These are phyloP conservation scores for Calonectria honghensis DNA, from an alignment of 2,329 filamentous ascomycete species.

Conservation along the genomic window DNA sequence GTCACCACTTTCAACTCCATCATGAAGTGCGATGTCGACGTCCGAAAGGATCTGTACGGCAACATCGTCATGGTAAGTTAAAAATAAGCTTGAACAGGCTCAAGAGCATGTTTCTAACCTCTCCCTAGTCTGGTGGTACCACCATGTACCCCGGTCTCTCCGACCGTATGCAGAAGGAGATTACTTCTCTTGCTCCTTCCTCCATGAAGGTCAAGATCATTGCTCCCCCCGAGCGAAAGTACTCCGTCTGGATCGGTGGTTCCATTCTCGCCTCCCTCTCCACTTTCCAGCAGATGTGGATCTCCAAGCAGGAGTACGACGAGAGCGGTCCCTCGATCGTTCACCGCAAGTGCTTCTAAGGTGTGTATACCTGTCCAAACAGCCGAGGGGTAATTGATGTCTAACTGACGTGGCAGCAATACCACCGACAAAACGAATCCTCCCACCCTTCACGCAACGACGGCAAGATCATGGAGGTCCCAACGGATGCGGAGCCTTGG, in stretches of 20 bases:
- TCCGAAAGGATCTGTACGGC: conserved; percentile 99
- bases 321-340: conserved; percentile 99
- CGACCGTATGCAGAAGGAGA: conserved; percentile 99
- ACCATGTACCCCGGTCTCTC: conserved; percentile 99
- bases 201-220: conserved; percentile 99
- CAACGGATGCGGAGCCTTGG: conserved; percentile 65
- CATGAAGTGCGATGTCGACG: conserved; percentile 99
- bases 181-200: conserved; percentile 98
- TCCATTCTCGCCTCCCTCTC: conserved; percentile 99
- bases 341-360: conserved; percentile 99
- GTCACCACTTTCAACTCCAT: conserved; percentile 99
- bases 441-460: conserved; percentile 59
- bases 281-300: conserved; percentile 99
- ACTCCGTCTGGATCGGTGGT: conserved; percentile 99
- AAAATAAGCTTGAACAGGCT: neutral
- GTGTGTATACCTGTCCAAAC: conserved; percentile 63
- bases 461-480: conserved; percentile 67
- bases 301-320: conserved; percentile 99
- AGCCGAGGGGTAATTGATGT: neutral
- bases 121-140: conserved; percentile 94
- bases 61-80: conserved; percentile 99
- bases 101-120: conserved; percentile 56
- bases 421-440: conserved; percentile 58
- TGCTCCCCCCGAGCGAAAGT: conserved; percentile 99
- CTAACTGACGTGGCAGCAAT: conserved; percentile 56